Evolutionary conservation across 192 early-diverging fungal species (phyloP), one percentile per base, ranked within the genome.

Genomic region (Gigaspora rosea): DNA sequence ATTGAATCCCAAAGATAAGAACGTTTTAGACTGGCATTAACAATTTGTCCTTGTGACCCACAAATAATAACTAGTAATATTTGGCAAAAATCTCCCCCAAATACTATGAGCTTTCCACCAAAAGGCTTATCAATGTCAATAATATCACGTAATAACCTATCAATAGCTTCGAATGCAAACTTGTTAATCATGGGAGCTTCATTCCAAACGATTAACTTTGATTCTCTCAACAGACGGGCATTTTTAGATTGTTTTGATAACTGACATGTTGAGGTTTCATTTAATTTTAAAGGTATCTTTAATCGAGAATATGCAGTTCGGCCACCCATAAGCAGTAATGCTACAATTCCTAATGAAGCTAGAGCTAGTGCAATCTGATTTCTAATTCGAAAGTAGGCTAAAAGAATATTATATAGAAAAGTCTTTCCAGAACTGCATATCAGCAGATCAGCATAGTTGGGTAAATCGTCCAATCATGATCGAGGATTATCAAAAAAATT

Each of bases 161-260:
- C 27, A 27, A 27, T 1, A 27, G 1, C 27, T 27, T 83, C 59
- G 65, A 80, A 65, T 0, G 52, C 22, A 71, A 75, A 36, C 0
- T 32, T 18, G 46, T 75, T 61, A 1, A 36, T 64, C 76, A 80
- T 84, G 18, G 80, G 71, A 9, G 69, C 71, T 78, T 85, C 78
- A 73, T 82, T 79, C 84, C 84, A 85, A 32, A 85, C 47, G 8
- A 85, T 75, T 3, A 63, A 22, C 0, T 66, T 46, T 4, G 81
- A 65, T 3, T 2, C 3, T 2, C 13, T 1, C 27, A 54, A 75
- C 48, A 65, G 15, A 0, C 48, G 32, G 0, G 77, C 79, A 10
- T 70, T 36, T 16, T 57, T 16, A 18, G 22, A 22, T 1, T 15
- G 10, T 1, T 32, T 9, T 1, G 36, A 12, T 8, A 85, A 78